Conservation (phyloP, 208 protist species). For the Leishmania mexicana region DNA sequence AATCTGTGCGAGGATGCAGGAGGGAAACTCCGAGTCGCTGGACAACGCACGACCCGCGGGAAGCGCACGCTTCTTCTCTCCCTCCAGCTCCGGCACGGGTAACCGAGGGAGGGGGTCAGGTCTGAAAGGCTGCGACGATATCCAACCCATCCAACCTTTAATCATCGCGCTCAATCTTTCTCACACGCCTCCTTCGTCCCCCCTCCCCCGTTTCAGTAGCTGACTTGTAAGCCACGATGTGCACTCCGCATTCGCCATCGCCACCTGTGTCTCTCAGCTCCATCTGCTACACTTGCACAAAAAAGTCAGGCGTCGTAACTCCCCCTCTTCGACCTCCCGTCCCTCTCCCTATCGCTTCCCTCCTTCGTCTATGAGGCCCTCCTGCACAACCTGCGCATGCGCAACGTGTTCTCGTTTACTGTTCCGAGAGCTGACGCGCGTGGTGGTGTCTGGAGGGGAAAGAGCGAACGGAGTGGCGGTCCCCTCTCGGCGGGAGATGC, state of each 20-base stretch:
- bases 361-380: background rate
- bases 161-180: background rate
- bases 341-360: background rate
- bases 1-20: background rate
- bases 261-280: background rate
- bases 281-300: background rate
- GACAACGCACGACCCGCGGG: background rate
- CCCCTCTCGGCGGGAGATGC: background rate
- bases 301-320: background rate
- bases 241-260: background rate
- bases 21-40: background rate
- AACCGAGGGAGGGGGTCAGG: background rate
- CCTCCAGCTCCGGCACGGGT: background rate
- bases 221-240: background rate
- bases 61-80: background rate
- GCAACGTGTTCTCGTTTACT: no score
- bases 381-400: no score
- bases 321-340: background rate
- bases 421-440: no score
- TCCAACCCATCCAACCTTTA: background rate
- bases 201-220: background rate
- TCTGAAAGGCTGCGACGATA: background rate
- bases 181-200: background rate
- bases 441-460: no score
- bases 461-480: background rate